A percentile compares a stretch with the other conserved stretches of the same genome.
These are phyloP conservation scores for Coniophora puteana DNA, from an alignment of 1,284 basidiomycete genomes.

Conservation along the genomic window DNA sequence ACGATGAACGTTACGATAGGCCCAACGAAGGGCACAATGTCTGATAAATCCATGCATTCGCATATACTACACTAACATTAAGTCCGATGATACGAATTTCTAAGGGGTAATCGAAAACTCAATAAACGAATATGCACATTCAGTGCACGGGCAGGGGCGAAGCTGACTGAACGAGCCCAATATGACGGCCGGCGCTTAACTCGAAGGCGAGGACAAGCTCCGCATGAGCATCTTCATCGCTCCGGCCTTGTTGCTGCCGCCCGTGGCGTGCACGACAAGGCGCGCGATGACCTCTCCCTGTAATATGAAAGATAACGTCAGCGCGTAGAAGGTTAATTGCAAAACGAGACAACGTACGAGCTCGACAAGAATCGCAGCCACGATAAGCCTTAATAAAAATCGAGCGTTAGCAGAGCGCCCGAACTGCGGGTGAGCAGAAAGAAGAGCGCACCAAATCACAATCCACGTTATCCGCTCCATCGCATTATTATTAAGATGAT, in stretches of 20 bases:
- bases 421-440: not conserved
- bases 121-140: no score
- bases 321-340: not conserved
- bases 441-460: conserved; percentile 72
- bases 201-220: no score
- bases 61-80: no score
- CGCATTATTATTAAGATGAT: conserved; percentile 87
- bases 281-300: conserved; percentile 84
- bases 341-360: conserved; percentile 41
- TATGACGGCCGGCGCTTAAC: no score
- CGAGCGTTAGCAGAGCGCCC: conserved; percentile 4
- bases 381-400: conserved; percentile 65
- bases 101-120: no score
- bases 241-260: conserved; percentile 14
- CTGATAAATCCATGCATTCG: no score
- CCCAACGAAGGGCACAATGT: no score
- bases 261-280: conserved; percentile 63
- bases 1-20: no score
- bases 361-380: conserved; percentile 84
- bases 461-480: conserved; percentile 97
- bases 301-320: not conserved
- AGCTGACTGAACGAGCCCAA: no score
- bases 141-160: no score
- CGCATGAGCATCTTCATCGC: no score
- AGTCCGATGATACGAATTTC: no score